Conservation (phyloP, 352 stramenopile species). For the Globisporangium carolinianum region DNA sequence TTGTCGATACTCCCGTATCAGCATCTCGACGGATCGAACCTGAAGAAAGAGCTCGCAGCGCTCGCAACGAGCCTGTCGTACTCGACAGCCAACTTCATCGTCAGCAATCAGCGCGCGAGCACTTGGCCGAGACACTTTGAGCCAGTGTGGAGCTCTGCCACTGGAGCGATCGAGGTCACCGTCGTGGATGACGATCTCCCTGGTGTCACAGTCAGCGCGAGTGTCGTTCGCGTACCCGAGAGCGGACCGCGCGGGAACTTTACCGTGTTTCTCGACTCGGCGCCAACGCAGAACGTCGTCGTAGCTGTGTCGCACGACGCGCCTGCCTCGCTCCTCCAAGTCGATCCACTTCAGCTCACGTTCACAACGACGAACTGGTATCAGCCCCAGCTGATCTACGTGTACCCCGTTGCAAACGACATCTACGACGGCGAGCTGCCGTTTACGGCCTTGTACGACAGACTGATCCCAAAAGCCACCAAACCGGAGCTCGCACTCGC, state of each 20-base stretch:
- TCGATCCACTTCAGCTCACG: constrained; percentile 30
- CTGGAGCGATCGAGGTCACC: constrained; percentile 25
- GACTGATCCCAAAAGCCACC: constrained; percentile 40
- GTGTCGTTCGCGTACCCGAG: constrained; percentile 33
- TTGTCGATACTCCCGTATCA: constrained; percentile 23
- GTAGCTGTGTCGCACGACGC: constrained; percentile 39
- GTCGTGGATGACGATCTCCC: constrained; percentile 64
- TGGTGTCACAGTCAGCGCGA: constrained; percentile 41
- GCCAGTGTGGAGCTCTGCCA: constrained; percentile 24
- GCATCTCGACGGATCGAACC: constrained; percentile 11
- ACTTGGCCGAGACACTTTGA: constrained; percentile 35
- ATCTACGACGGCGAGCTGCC: constrained; percentile 43
- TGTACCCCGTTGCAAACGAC: constrained; percentile 36
- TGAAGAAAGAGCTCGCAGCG: constrained; percentile 17
- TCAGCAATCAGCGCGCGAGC: constrained; percentile 17
- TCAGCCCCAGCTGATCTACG: constrained; percentile 33
- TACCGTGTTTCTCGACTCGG: constrained; percentile 53
- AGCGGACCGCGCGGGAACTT: constrained; percentile 34
- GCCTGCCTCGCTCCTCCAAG: constrained; percentile 28
- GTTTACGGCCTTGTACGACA: constrained; percentile 46
- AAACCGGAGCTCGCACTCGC: constrained; percentile 36
- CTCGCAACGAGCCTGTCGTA: constrained; percentile 29
- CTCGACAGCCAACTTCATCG: constrained; percentile 29
- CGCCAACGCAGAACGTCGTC: constrained; percentile 36
- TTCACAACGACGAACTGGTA: constrained; percentile 51